Percentiles rank a stretch among this genome's conserved stretches.
Conservation (phyloP, 2,329 filamentous ascomycete species). For the Xenoacremonium recifei region DNA sequence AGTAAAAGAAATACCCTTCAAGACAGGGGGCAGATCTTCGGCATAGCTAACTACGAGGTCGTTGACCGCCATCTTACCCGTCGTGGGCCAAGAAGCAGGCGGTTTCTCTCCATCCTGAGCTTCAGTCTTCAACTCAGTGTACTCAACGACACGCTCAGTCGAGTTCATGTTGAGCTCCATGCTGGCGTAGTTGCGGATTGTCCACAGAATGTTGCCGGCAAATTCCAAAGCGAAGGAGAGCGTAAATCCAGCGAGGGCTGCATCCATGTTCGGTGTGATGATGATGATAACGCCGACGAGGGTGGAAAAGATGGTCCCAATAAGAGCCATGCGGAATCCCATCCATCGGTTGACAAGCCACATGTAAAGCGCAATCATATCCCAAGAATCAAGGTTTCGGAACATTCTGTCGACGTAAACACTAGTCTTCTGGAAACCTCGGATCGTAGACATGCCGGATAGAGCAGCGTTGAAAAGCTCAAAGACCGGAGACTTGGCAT, state of each 20-base stretch:
- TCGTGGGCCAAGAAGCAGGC: conserved; percentile 72
- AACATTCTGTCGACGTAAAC: conserved; percentile 71
- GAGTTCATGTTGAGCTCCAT: conserved; percentile 79
- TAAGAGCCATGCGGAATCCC: conserved; percentile 66
- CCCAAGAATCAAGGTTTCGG: conserved; percentile 65
- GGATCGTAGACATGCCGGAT: conserved; percentile 71
- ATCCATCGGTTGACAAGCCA: conserved; percentile 79
- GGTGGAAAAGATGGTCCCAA: conserved; percentile 68
- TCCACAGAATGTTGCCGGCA: conserved; percentile 61
- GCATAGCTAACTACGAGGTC: conserved; percentile 73
- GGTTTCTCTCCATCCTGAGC: conserved; percentile 58
- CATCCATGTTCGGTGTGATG: conserved; percentile 58
- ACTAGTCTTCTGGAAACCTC: conserved; percentile 68
- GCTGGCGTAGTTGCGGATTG: conserved; percentile 65
- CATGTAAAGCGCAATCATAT: conserved; percentile 63
- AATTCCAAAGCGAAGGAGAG: conserved; percentile 73
- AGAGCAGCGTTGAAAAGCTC: conserved; percentile 76
- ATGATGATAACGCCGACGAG: conserved; percentile 65
- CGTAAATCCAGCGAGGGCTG: conserved; percentile 72
- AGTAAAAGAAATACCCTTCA: conserved; percentile 67
- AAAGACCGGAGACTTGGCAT: conserved; percentile 74
- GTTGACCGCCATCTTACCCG: conserved; percentile 70
- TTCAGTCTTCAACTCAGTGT: conserved; percentile 67
- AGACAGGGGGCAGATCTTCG: conserved; percentile 65
- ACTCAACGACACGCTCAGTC: conserved; percentile 73